Conservation (phyloP, 371 early-diverging fungal species). For the Funneliformis caledonium region DNA sequence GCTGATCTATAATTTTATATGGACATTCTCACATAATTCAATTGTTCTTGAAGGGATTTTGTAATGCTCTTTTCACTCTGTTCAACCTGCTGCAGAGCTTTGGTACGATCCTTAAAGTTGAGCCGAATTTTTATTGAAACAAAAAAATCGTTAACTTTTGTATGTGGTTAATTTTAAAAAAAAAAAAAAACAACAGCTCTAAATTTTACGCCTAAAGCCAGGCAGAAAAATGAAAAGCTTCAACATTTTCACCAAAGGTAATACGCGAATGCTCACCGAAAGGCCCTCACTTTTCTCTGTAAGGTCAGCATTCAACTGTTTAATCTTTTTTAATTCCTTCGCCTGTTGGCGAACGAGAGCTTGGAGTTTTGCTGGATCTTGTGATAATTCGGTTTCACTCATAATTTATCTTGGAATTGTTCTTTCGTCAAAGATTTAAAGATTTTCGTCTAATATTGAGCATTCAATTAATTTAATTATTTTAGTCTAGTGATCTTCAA, state of each 20-base stretch:
- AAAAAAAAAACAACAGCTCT: too few species aligned
- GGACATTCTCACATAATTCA: background rate
- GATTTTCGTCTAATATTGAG: background rate
- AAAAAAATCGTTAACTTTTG: background rate
- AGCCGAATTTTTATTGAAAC: background rate
- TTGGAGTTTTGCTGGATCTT: background rate
- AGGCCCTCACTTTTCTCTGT: background rate
- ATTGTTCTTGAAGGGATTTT: constrained; percentile 23
- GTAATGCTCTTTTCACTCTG: constrained; percentile 14
- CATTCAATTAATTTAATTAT: too few species aligned
- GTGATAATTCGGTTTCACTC: background rate
- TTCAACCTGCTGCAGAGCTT: constrained; percentile 15
- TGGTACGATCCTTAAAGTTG: background rate
- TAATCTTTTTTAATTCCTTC: background rate
- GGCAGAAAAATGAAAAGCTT: too few species aligned
- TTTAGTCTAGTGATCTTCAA: background rate
- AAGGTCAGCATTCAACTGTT: background rate
- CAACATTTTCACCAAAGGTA: too few species aligned
- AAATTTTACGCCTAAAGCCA: too few species aligned
- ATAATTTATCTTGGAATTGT: background rate
- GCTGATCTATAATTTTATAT: background rate
- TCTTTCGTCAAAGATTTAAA: background rate
- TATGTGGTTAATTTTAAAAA: background rate
- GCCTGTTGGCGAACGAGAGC: background rate
- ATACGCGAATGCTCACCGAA: background rate